Evolutionary conservation across 306 rosid species (phyloP).

Genomic region (Inga laurina): DNA sequence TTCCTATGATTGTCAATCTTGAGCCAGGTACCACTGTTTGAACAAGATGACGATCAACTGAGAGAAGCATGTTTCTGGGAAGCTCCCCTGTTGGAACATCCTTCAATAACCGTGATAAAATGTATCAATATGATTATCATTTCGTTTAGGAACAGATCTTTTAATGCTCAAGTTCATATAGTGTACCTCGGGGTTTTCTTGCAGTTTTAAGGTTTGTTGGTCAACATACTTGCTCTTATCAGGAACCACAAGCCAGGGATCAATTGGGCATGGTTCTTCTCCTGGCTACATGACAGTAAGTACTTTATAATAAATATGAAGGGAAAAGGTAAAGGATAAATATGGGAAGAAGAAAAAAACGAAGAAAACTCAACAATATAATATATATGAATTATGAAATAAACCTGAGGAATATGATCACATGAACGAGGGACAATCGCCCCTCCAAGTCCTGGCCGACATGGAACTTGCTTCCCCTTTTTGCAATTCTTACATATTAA

Average conservation of each 20-base stretch:
- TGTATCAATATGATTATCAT: slow-evolving; percentile 16
- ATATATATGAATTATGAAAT: neutral
- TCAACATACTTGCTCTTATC: slow-evolving; percentile 94
- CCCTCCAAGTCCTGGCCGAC: slow-evolving; percentile 98
- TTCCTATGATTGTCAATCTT: slow-evolving; percentile 90
- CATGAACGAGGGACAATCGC: slow-evolving; percentile 97
- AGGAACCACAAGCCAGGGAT: slow-evolving; percentile 97
- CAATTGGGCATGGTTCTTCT: slow-evolving; percentile 95
- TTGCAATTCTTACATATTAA: slow-evolving; percentile 86
- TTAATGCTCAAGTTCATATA: neutral
- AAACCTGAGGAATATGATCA: slow-evolving; percentile 91
- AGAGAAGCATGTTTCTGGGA: slow-evolving; percentile 94
- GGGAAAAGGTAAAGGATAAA: neutral
- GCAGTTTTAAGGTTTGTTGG: slow-evolving; percentile 94
- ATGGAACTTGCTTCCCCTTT: slow-evolving; percentile 77
- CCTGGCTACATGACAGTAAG: slow-evolving; percentile 61
- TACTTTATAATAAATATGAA: slow-evolving; percentile 12
- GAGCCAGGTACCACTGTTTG: slow-evolving; percentile 97
- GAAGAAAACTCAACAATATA: neutral
- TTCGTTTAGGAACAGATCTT: neutral
- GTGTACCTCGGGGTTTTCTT: slow-evolving; percentile 93
- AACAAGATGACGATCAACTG: slow-evolving; percentile 96
- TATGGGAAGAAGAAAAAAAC: neutral
- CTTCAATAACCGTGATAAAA: slow-evolving; percentile 51
- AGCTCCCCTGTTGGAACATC: slow-evolving; percentile 99